Percentiles rank a stretch among this genome's conserved stretches.
These are phyloP conservation scores for Jackrogersella multiformis DNA, from an alignment of 495 filamentous ascomycete genomes.

Conservation along the genomic window DNA sequence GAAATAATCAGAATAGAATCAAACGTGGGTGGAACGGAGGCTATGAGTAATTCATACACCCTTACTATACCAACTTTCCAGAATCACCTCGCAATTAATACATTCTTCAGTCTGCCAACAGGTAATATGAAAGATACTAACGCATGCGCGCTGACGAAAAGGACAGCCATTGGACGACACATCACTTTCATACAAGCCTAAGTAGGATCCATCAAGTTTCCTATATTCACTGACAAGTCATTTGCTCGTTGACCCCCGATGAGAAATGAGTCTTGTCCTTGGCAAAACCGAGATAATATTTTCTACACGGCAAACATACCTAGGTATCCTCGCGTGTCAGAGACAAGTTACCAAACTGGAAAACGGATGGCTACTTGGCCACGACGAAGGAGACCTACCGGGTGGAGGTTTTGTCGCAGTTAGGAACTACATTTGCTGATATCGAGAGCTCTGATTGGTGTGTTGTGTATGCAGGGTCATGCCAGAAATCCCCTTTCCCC, in stretches of 20 bases:
- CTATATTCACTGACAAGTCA: background rate
- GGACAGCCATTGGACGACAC: constrained; percentile 18
- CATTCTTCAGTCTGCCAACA: background rate
- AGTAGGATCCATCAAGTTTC: background rate
- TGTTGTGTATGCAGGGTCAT: constrained; percentile 31
- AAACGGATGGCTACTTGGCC: constrained; percentile 33
- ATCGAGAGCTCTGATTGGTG: constrained; percentile 24
- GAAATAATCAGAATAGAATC: background rate
- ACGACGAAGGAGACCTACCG: constrained; percentile 11
- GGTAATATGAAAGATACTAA: constrained; percentile 13
- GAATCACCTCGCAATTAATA: constrained; percentile 5
- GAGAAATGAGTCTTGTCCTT: constrained; percentile 11
- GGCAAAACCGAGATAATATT: constrained; percentile 7
- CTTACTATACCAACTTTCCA: too few relatives aligned
- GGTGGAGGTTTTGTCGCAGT: constrained; percentile 30
- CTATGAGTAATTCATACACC: constrained; percentile 12
- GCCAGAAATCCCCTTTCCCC: background rate
- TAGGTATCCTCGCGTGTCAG: constrained; percentile 15
- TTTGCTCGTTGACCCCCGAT: constrained; percentile 4
- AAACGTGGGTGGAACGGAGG: background rate
- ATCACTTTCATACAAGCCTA: constrained; percentile 5
- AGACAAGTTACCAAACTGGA: background rate
- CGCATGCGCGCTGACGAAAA: constrained; percentile 22
- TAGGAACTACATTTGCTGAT: constrained; percentile 8
- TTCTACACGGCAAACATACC: constrained; percentile 3